phyloP scores from a whole-genome alignment of 129 eudicot species.

The Pseudognaphalium luteoalbum region DNA sequence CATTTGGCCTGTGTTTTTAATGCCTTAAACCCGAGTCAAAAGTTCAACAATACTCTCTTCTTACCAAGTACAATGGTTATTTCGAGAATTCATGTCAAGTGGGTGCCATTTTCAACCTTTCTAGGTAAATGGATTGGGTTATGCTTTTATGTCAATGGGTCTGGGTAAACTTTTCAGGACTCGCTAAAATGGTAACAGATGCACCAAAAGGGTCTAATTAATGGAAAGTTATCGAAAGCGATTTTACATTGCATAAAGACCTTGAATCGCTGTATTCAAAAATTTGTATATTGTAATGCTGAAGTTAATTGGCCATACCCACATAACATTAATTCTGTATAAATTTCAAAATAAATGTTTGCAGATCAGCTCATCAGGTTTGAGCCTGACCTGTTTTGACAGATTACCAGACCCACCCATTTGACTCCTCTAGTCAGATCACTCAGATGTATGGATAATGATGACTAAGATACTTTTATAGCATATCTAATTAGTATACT shows the following conservation, averaged over 20 bases:
- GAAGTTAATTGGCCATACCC: neutral
- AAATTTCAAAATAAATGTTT: neutral
- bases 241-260: neutral
- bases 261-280: neutral
- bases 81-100: neutral
- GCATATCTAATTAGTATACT: constrained; percentile 1
- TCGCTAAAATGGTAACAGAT: neutral
- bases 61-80: neutral
- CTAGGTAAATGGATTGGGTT: neutral
- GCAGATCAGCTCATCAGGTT: neutral
- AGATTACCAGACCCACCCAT: neutral
- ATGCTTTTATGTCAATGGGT: neutral
- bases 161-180: neutral
- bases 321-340: neutral
- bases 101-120: neutral
- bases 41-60: neutral
- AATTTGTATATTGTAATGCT: too few relatives aligned
- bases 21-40: neutral
- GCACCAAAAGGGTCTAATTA: neutral
- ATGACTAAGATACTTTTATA: neutral
- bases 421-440: neutral
- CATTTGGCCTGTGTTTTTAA: neutral
- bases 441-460: neutral
- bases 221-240: neutral
- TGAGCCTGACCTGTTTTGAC: neutral